Conservation (phyloP, 1,284 basidiomycete species). For the Pseudomicrostroma phylloplanum region DNA sequence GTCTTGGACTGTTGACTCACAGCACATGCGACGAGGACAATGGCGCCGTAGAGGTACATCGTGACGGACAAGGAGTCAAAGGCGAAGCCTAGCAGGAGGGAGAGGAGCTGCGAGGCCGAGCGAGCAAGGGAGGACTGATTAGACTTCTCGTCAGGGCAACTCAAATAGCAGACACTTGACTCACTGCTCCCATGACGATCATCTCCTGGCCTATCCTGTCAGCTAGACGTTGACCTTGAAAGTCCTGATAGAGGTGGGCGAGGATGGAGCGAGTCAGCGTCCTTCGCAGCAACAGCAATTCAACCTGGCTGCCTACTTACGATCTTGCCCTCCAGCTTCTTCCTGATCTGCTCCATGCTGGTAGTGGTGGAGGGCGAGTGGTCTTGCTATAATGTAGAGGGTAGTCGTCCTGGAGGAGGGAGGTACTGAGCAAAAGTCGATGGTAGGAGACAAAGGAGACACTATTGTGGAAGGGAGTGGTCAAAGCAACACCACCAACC, state of each 20-base stretch:
- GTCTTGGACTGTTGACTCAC: constrained; percentile 4
- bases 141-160: background rate
- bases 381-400: too few relatives aligned
- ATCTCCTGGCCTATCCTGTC: constrained; percentile 15
- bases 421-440: too few relatives aligned
- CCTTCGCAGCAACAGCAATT: background rate
- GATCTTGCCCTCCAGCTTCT: constrained; percentile 13
- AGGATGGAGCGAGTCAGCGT: background rate
- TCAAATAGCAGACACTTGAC: background rate
- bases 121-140: background rate
- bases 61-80: constrained; percentile 9
- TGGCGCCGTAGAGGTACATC: constrained; percentile 11
- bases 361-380: background rate
- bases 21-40: constrained; percentile 3
- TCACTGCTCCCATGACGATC: constrained; percentile 14
- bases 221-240: constrained; percentile 14
- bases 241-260: constrained; percentile 4
- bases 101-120: constrained; percentile 10
- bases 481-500: too few relatives aligned
- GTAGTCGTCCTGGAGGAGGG: too few relatives aligned
- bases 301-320: constrained; percentile 5
- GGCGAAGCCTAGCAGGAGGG: constrained; percentile 11
- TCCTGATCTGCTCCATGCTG: constrained; percentile 10
- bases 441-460: too few relatives aligned
- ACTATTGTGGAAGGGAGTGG: too few relatives aligned